Evolutionary conservation across 345 rosid species (phyloP).

Genomic region (Sisymbrium altissimum): DNA sequence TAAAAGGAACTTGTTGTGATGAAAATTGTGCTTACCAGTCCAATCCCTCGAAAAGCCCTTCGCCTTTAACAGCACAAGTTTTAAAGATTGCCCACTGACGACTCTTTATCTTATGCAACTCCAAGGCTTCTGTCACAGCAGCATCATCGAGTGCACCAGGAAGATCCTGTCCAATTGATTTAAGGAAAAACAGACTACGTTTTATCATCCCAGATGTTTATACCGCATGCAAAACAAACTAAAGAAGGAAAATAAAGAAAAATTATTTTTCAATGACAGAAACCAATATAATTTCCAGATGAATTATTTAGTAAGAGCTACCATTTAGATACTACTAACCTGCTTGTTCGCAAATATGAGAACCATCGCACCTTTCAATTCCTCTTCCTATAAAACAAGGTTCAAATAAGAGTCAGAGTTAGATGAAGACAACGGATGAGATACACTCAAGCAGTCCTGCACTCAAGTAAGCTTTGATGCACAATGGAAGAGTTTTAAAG

Average conservation of each 20-base stretch:
- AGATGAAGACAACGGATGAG: not conserved
- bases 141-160: constrained; percentile 68
- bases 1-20: not conserved
- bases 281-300: not conserved
- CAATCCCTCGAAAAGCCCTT: constrained; percentile 63
- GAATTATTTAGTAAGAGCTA: not conserved
- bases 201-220: no score
- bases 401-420: not conserved
- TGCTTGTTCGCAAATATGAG: constrained; percentile 61
- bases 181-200: no score
- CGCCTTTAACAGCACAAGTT: constrained; percentile 63
- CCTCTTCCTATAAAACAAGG: constrained; percentile 43
- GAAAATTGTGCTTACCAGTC: constrained; percentile 43
- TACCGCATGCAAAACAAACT: not conserved
- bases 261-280: constrained; percentile 3
- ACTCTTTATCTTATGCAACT: constrained; percentile 60
- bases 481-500: not conserved
- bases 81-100: constrained; percentile 66
- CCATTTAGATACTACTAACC: constrained; percentile 33
- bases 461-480: not conserved
- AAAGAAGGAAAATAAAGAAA: constrained; percentile 7
- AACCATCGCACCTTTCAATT: constrained; percentile 49
- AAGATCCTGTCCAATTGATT: constrained; percentile 38
- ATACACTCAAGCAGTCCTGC: no score
- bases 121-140: constrained; percentile 56